Evolutionary conservation across 768 basidiomycete species (phyloP).

Genomic region (Ramaria rubella): DNA sequence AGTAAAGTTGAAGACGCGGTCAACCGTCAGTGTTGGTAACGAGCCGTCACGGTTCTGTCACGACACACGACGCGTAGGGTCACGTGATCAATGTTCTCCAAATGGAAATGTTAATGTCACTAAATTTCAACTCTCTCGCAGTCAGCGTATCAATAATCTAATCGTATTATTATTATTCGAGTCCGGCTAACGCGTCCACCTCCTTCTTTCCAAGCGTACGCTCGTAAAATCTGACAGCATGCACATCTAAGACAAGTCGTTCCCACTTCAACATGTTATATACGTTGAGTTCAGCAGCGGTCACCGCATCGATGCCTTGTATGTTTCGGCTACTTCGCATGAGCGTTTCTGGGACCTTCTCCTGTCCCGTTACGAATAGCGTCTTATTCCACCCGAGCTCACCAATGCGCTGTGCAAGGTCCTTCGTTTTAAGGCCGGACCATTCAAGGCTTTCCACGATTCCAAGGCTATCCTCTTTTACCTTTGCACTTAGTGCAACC

Average conservation of each 20-base stretch:
- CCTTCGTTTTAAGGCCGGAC: constrained; percentile 67
- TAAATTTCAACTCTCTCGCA: neutral
- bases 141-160: neutral
- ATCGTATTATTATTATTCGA: neutral
- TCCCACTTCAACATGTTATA: constrained; percentile 84
- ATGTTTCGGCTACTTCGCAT: constrained; percentile 65
- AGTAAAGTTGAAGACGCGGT: no score
- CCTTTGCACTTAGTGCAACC: constrained; percentile 78
- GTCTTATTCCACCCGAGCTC: constrained; percentile 64
- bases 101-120: neutral
- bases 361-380: constrained; percentile 66
- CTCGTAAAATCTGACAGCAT: constrained; percentile 77
- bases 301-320: constrained; percentile 55
- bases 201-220: constrained; percentile 44
- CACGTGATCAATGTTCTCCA: constrained; percentile 11
- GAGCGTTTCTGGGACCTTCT: constrained; percentile 47
- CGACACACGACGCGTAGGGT: neutral
- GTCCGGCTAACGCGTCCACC: constrained; percentile 4
- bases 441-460: constrained; percentile 68
- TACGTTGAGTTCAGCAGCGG: constrained; percentile 61
- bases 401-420: constrained; percentile 55
- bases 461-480: constrained; percentile 67
- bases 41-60: neutral
- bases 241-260: constrained; percentile 71
- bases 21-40: no score